Conservation (phyloP, 2,329 filamentous ascomycete genomes). For the Gnomoniopsis sp. region DNA sequence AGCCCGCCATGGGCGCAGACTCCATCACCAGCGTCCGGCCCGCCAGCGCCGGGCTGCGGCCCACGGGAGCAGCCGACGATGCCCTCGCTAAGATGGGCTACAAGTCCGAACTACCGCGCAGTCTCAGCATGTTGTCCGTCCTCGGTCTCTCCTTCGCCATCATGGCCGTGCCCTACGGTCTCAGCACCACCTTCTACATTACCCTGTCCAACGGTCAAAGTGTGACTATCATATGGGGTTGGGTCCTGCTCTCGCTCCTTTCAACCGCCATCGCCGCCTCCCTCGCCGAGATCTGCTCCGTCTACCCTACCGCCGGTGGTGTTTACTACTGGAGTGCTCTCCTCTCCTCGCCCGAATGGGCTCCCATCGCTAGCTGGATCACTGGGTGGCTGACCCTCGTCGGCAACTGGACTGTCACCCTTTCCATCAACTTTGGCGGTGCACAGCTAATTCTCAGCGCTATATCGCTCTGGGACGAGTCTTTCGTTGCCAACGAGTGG, state of each 20-base stretch:
- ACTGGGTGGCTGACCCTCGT: slow-evolving; percentile 71
- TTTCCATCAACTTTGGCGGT: slow-evolving; percentile 68
- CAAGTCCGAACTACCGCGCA: slow-evolving; percentile 62
- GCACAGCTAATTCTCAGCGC: slow-evolving; percentile 64
- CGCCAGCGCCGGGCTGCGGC: neutral
- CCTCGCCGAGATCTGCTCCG: slow-evolving; percentile 66
- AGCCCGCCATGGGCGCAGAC: neutral
- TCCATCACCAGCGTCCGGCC: slow-evolving; percentile 5
- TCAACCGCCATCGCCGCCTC: slow-evolving; percentile 62
- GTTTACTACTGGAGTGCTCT: slow-evolving; percentile 72
- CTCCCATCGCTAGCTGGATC: slow-evolving; percentile 65
- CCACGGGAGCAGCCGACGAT: slow-evolving; percentile 44
- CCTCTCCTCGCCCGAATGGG: slow-evolving; percentile 62
- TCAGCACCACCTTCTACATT: slow-evolving; percentile 67
- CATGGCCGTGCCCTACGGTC: slow-evolving; percentile 68
- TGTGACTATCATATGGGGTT: slow-evolving; percentile 69
- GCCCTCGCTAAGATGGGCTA: slow-evolving; percentile 66
- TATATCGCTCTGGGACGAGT: slow-evolving; percentile 67
- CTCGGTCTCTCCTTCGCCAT: slow-evolving; percentile 69
- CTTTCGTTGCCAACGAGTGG: slow-evolving; percentile 64
- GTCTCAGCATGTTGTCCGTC: slow-evolving; percentile 64
- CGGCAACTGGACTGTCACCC: slow-evolving; percentile 66
- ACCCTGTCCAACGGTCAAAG: slow-evolving; percentile 65
- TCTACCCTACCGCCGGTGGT: slow-evolving; percentile 65
- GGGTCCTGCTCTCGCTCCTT: slow-evolving; percentile 62